phyloP scores from a whole-genome alignment of 2,329 filamentous ascomycete genomes.

The Exserohilum turcica region DNA sequence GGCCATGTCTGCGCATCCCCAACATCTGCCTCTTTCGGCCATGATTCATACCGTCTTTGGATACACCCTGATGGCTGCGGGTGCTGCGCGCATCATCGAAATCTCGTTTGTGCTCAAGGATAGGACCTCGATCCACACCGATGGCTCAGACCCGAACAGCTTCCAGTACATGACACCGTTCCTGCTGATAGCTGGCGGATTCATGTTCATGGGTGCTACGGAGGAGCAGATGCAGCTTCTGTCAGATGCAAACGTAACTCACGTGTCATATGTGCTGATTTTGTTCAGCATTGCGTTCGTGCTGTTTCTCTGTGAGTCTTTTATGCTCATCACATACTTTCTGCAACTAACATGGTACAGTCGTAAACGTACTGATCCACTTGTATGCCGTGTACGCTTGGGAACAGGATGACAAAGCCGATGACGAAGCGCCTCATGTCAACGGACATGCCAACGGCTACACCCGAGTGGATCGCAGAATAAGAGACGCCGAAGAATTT shows the following conservation, averaged over 20 bases:
- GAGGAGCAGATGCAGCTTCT: slow-evolving; percentile 93
- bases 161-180: slow-evolving; percentile 74
- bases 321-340: rapidly evolving
- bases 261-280: slow-evolving; percentile 90
- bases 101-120: slow-evolving; percentile 87
- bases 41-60: slow-evolving; percentile 90
- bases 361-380: slow-evolving; percentile 82
- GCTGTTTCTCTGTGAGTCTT: slow-evolving; percentile 75
- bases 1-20: slow-evolving; percentile 92
- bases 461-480: slow-evolving; percentile 59
- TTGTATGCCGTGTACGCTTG: slow-evolving; percentile 74
- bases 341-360: slow-evolving; percentile 44
- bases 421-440: slow-evolving; percentile 41
- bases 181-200: slow-evolving; percentile 86
- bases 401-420: slow-evolving; percentile 47
- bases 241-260: slow-evolving; percentile 74
- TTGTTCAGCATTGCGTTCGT: slow-evolving; percentile 89
- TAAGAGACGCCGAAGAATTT: slow-evolving; percentile 87
- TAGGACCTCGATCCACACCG: slow-evolving; percentile 65
- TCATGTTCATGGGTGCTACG: slow-evolving; percentile 96
- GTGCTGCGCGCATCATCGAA: slow-evolving; percentile 83
- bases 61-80: slow-evolving; percentile 92
- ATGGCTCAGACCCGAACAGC: slow-evolving; percentile 72
- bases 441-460: slow-evolving; percentile 43
- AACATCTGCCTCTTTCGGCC: slow-evolving; percentile 80